phyloP scores from a whole-genome alignment of 306 rosid species.

The Gynostemma pentaphyllum region DNA sequence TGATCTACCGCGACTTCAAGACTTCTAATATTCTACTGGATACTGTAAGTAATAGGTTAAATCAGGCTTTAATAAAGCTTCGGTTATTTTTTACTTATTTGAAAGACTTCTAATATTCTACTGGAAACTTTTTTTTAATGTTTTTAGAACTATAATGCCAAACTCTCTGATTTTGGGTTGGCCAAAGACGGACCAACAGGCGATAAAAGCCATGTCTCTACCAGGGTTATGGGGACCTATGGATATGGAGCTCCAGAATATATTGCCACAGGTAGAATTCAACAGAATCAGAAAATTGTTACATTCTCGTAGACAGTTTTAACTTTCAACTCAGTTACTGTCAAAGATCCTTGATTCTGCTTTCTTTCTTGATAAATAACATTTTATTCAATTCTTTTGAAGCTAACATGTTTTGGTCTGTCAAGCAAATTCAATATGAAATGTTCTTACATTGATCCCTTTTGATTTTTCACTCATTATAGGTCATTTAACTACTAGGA shows the following conservation, averaged over 20 bases:
- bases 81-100: not conserved
- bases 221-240: constrained; percentile 48
- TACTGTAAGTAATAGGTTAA: constrained; percentile 27
- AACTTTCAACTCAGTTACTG: not conserved
- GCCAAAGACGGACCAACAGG: constrained; percentile 59
- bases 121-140: not conserved
- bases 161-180: constrained; percentile 61
- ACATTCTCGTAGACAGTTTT: not conserved
- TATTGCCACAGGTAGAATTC: constrained; percentile 40
- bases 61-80: not conserved
- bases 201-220: constrained; percentile 44
- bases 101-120: not conserved
- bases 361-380: not conserved
- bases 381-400: not conserved
- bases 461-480: not conserved
- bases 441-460: not conserved
- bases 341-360: not conserved
- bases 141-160: constrained; percentile 40
- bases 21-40: constrained; percentile 56
- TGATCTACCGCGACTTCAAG: constrained; percentile 56
- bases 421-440: not conserved
- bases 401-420: not conserved
- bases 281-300: not conserved
- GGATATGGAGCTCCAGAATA: constrained; percentile 66
- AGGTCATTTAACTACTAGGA: constrained; percentile 49